These are phyloP conservation scores for Thymus quinquecostatus DNA, from an alignment of 257 asterid genomes.

Conservation along the genomic window DNA sequence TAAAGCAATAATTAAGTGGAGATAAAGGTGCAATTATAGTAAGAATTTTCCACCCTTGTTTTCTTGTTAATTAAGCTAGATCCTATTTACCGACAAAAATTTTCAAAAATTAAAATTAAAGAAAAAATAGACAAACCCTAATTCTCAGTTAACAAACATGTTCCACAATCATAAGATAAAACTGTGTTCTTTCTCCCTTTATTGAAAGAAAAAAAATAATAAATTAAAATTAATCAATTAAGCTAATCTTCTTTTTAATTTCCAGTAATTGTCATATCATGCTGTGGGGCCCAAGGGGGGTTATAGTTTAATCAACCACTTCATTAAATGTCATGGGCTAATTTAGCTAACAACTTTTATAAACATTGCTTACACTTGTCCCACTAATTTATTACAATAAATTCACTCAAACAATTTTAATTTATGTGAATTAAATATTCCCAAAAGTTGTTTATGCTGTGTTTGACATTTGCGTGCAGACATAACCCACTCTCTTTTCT, in stretches of 20 bases:
- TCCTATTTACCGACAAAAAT: conserved; percentile 1
- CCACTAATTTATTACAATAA: conserved; percentile 20
- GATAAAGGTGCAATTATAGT: conserved; percentile 19
- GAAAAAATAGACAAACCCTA: neutral
- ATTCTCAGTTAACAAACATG: conserved; percentile 6
- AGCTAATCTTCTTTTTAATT: conserved; percentile 21
- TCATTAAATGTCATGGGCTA: conserved; percentile 32
- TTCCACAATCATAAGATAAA: conserved; percentile 5
- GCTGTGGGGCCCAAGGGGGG: conserved; percentile 12
- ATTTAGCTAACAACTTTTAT: conserved; percentile 34
- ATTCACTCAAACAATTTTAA: neutral
- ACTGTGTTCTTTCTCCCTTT: neutral
- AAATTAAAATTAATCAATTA: neutral
- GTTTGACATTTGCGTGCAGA: conserved; percentile 11
- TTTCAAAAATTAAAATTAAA: neutral
- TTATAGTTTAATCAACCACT: conserved; percentile 33
- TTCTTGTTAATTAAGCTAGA: conserved; percentile 33
- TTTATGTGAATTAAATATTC: neutral
- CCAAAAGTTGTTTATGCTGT: conserved; percentile 1
- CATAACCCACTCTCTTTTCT: neutral
- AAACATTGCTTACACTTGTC: conserved; percentile 17
- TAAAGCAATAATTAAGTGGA: neutral
- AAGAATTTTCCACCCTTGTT: conserved; percentile 12
- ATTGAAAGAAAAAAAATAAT: neutral
- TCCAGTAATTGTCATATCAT: conserved; percentile 29